Conservation (phyloP, 345 rosid species). For the Sisymbrium altissimum region DNA sequence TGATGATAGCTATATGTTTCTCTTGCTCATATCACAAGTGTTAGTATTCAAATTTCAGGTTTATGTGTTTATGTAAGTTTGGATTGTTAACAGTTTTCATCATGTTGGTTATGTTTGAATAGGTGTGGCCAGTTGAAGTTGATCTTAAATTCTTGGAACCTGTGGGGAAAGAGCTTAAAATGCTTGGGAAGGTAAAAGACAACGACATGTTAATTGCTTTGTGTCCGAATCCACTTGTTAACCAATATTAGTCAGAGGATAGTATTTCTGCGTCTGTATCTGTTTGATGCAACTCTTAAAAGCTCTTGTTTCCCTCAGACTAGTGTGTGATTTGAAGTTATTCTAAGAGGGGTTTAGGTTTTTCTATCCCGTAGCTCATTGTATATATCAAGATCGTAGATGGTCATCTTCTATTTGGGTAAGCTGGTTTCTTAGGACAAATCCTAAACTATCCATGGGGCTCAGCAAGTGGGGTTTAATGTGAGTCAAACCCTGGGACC, state of each 20-base stretch:
- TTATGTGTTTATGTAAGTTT: not conserved
- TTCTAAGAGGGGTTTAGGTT: not conserved
- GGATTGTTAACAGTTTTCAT: not conserved
- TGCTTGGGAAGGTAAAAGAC: constrained; percentile 73
- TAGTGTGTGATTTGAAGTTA: not conserved
- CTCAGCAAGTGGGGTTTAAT: not conserved
- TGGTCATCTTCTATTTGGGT: not conserved
- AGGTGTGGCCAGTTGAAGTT: constrained; percentile 92
- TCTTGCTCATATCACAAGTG: no score
- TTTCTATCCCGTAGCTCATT: not conserved
- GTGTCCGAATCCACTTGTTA: not conserved
- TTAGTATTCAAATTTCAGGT: not conserved
- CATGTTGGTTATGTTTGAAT: constrained; percentile 10
- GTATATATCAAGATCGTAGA: not conserved
- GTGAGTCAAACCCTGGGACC: not conserved
- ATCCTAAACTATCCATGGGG: not conserved
- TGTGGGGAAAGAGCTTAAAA: constrained; percentile 67
- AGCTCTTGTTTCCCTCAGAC: not conserved
- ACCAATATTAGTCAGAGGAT: not conserved
- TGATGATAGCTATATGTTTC: no score
- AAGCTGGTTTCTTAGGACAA: not conserved
- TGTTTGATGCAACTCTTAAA: no score
- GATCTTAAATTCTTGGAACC: constrained; percentile 79
- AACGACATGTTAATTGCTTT: not conserved
- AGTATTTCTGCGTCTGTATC: no score